Percentiles rank a stretch among this genome's conserved stretches.
phyloP scores from a whole-genome alignment of 441 rosid species.

The Brassica balearica region DNA sequence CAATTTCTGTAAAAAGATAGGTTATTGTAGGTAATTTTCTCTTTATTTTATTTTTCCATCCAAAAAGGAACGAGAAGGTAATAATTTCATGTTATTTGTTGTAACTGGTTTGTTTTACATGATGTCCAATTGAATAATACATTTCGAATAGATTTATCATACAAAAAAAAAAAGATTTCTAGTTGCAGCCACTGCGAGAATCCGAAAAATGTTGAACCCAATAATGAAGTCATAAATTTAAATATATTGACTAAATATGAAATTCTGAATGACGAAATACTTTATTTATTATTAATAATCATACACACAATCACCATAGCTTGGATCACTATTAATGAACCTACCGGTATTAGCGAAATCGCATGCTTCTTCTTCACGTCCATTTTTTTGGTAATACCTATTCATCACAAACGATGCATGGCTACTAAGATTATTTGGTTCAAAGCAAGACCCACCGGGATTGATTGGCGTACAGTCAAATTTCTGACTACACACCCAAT shows the following conservation, averaged over 20 bases:
- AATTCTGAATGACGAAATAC: background rate
- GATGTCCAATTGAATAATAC: background rate
- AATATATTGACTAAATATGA: background rate
- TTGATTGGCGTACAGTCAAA: background rate
- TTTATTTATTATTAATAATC: background rate
- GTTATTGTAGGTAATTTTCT: too few species aligned
- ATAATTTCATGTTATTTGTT: background rate
- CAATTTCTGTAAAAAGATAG: too few species aligned
- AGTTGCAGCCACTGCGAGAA: background rate
- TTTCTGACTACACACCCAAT: background rate
- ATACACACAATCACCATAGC: constrained; percentile 7
- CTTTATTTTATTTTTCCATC: background rate
- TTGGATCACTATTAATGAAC: background rate
- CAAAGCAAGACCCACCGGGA: background rate
- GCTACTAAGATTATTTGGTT: background rate
- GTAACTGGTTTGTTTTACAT: background rate
- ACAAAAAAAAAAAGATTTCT: background rate
- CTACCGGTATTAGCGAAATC: background rate
- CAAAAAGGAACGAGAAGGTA: background rate
- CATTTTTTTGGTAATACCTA: background rate
- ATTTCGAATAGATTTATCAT: background rate
- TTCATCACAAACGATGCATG: constrained; percentile 7
- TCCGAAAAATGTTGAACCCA: background rate
- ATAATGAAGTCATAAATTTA: background rate
- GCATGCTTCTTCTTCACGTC: background rate